phyloP scores from a whole-genome alignment of 768 basidiomycete genomes.

The Dacryopinax primogenitus region DNA sequence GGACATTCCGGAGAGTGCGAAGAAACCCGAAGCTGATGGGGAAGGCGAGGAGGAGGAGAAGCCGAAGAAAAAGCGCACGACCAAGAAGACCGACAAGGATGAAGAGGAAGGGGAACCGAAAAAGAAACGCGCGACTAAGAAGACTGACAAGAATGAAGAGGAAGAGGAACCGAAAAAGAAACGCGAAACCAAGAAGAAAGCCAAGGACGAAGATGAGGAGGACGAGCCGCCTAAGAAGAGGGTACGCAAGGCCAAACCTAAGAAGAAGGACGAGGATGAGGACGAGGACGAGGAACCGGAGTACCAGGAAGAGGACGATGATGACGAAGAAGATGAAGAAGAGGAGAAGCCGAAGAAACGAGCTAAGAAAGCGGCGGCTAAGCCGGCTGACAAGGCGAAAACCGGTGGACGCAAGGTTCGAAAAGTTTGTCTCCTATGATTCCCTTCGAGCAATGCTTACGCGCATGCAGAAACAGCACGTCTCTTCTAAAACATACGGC shows the following conservation, averaged over 20 bases:
- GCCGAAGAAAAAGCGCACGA: constrained; percentile 33
- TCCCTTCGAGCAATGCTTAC: neutral
- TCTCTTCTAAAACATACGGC: neutral
- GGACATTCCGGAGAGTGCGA: constrained; percentile 65
- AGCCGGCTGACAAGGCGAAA: neutral
- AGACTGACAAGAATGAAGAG: neutral
- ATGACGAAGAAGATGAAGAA: neutral
- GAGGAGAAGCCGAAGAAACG: neutral
- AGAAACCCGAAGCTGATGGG: constrained; percentile 38
- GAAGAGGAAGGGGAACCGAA: neutral
- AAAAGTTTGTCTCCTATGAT: neutral
- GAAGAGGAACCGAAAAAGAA: neutral
- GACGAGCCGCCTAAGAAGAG: neutral
- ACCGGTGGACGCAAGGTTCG: neutral
- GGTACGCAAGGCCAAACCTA: neutral
- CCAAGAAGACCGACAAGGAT: neutral
- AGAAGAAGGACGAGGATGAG: neutral
- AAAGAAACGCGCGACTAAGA: neutral
- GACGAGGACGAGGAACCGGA: neutral
- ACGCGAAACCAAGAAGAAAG: neutral
- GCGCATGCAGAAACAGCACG: neutral
- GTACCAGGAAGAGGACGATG: neutral
- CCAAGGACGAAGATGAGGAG: neutral
- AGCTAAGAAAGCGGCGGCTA: neutral
- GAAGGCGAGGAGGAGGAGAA: constrained; percentile 33